Evolutionary conservation across 2,329 filamentous ascomycete genomes (phyloP).

Genomic region (Bimuria novae-zelandiae): DNA sequence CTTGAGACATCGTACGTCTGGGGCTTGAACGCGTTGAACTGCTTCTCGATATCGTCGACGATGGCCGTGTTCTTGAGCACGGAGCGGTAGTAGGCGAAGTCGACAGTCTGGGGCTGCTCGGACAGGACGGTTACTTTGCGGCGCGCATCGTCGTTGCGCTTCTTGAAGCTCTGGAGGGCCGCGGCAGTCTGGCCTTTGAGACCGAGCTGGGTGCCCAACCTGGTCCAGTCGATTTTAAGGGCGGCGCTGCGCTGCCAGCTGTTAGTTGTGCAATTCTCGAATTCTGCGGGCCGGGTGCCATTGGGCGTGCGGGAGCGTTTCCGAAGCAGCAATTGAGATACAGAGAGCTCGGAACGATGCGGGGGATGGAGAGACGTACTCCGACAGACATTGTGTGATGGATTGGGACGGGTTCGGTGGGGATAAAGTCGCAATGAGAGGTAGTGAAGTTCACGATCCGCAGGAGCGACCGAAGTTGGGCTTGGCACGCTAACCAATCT

Average conservation of each 20-base stretch:
- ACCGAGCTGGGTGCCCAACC: conserved; percentile 90
- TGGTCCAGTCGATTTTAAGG: conserved; percentile 98
- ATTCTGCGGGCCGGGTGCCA: conserved; percentile 21
- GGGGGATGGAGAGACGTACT: conserved; percentile 41
- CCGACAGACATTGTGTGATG: conserved; percentile 51
- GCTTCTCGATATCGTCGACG: conserved; percentile 95
- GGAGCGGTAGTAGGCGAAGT: conserved; percentile 91
- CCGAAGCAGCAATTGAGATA: conserved; percentile 39
- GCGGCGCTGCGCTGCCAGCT: conserved; percentile 85
- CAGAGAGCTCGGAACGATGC: conserved; percentile 25
- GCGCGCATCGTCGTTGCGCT: conserved; percentile 98
- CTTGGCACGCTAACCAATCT: conserved; percentile 3
- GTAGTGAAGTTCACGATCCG: conserved; percentile 43
- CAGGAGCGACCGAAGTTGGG: conserved; percentile 4
- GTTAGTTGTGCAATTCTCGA: conserved; percentile 38
- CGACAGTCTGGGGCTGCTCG: conserved; percentile 82
- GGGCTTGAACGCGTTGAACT: conserved; percentile 90
- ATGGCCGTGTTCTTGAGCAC: conserved; percentile 95
- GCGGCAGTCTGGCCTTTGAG: conserved; percentile 92
- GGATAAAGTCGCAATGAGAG: conserved; percentile 52
- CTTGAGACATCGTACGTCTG: conserved; percentile 87
- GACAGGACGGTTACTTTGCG: conserved; percentile 85
- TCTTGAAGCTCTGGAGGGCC: conserved; percentile 96
- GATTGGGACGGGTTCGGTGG: conserved; percentile 43
- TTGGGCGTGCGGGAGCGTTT: conserved; percentile 30